These are phyloP conservation scores for Amaranthus tricolor DNA, from an alignment of 179 eudicot species.

Conservation along the genomic window DNA sequence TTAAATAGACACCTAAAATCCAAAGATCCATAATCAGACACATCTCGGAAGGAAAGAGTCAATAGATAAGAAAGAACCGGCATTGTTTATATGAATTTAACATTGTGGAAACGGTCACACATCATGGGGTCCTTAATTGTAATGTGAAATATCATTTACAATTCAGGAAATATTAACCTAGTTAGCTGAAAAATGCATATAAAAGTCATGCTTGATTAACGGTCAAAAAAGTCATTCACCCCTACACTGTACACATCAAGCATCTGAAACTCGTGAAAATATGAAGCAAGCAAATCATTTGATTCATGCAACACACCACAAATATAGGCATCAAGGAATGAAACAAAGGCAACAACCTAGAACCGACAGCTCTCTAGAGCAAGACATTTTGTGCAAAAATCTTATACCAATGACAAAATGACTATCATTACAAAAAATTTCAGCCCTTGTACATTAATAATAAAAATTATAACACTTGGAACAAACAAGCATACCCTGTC, in stretches of 20 bases:
- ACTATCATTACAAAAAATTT: neutral
- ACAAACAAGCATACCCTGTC: conserved; percentile 61
- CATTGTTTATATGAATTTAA: no score
- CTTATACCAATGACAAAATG: neutral
- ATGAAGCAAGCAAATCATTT: neutral
- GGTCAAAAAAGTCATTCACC: no score
- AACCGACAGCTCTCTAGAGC: neutral
- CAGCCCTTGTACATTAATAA: neutral
- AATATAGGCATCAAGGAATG: neutral
- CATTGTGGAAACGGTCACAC: no score
- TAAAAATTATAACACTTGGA: neutral
- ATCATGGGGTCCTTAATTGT: no score
- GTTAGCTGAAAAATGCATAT: neutral
- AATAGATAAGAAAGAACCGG: no score
- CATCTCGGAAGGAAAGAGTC: no score
- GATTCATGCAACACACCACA: conserved; percentile 5
- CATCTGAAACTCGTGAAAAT: neutral
- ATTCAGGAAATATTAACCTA: neutral
- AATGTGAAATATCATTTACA: neutral
- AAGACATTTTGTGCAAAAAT: neutral
- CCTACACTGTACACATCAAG: no score
- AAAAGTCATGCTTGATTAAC: no score
- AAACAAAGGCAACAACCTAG: neutral
- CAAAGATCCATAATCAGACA: no score
- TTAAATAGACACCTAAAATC: no score